These are phyloP conservation scores for Lentinula lateritia DNA, from an alignment of 768 basidiomycete species.

Conservation along the genomic window DNA sequence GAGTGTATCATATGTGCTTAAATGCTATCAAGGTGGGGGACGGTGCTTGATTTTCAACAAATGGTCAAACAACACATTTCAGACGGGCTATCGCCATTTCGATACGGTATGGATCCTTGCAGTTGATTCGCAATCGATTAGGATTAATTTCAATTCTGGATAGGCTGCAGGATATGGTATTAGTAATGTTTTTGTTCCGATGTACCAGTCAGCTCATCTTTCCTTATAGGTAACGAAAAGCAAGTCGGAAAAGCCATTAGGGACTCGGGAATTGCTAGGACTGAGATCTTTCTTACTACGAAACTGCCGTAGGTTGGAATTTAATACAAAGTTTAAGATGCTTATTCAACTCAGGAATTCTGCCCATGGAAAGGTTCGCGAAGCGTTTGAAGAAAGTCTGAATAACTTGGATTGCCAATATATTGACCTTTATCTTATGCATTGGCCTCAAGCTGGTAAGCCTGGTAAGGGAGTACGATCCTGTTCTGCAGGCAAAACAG, in stretches of 20 bases:
- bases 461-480: neutral
- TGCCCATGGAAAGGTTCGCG: neutral
- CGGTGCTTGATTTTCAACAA: neutral
- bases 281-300: constrained; percentile 44
- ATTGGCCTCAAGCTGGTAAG: constrained; percentile 19
- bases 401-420: constrained; percentile 18
- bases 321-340: neutral
- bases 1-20: constrained; percentile 31
- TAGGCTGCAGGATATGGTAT: constrained; percentile 6
- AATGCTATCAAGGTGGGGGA: constrained; percentile 26
- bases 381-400: constrained; percentile 1
- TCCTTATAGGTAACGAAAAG: constrained; percentile 29
- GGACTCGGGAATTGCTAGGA: constrained; percentile 38
- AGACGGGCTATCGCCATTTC: constrained; percentile 9
- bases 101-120: neutral
- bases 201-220: neutral
- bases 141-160: neutral
- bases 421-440: constrained; percentile 33
- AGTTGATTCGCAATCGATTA: neutral
- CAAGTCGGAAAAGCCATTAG: constrained; percentile 40
- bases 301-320: constrained; percentile 32
- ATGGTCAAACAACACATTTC: neutral
- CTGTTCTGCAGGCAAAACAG: neutral
- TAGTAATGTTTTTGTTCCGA: neutral
- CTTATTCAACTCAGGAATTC: neutral